Evolutionary conservation across 2,329 filamentous ascomycete species (phyloP), one percentile per base, ranked within the genome.

Genomic region (Phialocephala sp.): DNA sequence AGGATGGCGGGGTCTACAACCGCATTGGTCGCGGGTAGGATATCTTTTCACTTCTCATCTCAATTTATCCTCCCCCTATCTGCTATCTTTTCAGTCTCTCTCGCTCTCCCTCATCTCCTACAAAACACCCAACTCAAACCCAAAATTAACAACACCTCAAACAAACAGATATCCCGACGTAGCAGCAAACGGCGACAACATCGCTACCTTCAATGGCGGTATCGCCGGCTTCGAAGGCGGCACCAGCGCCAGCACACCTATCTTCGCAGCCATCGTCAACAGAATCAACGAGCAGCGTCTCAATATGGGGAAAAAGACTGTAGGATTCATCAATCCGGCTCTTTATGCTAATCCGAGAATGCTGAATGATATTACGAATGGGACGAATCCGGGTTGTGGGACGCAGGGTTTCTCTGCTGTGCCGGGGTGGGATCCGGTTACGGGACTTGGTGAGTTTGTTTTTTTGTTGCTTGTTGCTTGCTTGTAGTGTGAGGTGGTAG

Each of bases 211-310:
- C 65, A 76, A 75, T 64, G 73, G 77, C 37, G 78, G 77, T 1
- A 71, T 75, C 36, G 64, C 63, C 32, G 69, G 72, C 2, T 69
- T 74, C 0, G 79, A 84, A 32, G 80, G 79, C 27, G 85, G 85
- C 4, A 85, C 82, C 1, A 82, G 79, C 12, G 85, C 86, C 14
- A 83, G 85, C 1, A 77, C 84, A 0, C 89, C 88, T 0, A 78
- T 85, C 37, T 12, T 41, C 2, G 81, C 85, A 0, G 85, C 82
- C 11, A 80, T 90, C 66, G 79, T 91, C 37, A 79, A 84, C 2
- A 79, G 90, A 1, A 79, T 91, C 60, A 91, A 91, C 68, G 87
- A 89, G 67, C 85, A 84, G 0, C 79, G 87, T 36, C 75, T 89
- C 11, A 78, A 81, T 0, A 78, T 77, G 18, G 84, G 84, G 1